Evolutionary conservation across 2,329 filamentous ascomycete genomes (phyloP), one percentile per base, ranked within the genome.

Genomic region (Pseudogymnoascus sp.): DNA sequence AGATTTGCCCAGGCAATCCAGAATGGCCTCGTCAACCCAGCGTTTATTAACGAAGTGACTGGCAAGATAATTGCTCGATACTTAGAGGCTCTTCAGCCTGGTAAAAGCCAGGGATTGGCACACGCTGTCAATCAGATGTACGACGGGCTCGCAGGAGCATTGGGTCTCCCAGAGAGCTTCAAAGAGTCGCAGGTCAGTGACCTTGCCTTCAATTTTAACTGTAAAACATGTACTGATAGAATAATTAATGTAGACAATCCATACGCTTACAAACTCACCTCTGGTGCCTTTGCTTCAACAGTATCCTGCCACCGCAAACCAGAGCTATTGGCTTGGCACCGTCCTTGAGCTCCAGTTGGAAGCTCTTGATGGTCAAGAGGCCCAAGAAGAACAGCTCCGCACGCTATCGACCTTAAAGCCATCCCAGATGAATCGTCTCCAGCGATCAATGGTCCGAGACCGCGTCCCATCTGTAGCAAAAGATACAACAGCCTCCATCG

Each of bases 401-500:
- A 73, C 78, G 1, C 42, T 71, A 12, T 75, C 79, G 12, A 82
- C 81, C 60, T 74, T 86, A 4, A 82, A 82, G 5, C 77, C 78
- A 1, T 72, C 70, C n/a, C 68, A 72, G 37, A 74, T 88, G 66
- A 87, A 81, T 65, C 80, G 86, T 6, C 76, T 89, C 6, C 84
- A 89, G 71, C 78, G 86, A 64, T 87, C 86, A 1, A 76, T 80
- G 38, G 76, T 86, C 4, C 80, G 80, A 21, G 78, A 79, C 59
- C 78, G 80, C 14, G 80, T 86, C 16, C 78, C 83, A 11, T 78
- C 79, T 6, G 81, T 86, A 4, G 78, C 81, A 0, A 86, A 84
- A 66, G 86, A 89, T 67, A 84, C 85, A 0, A 89, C 86, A 1
- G 79, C 81, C 4, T 78, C 78, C 62, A 76, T 84, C 5, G 78